These are phyloP conservation scores for Cryptococcus hybrid DNA, from an alignment of 1,284 basidiomycete genomes.

Conservation along the genomic window DNA sequence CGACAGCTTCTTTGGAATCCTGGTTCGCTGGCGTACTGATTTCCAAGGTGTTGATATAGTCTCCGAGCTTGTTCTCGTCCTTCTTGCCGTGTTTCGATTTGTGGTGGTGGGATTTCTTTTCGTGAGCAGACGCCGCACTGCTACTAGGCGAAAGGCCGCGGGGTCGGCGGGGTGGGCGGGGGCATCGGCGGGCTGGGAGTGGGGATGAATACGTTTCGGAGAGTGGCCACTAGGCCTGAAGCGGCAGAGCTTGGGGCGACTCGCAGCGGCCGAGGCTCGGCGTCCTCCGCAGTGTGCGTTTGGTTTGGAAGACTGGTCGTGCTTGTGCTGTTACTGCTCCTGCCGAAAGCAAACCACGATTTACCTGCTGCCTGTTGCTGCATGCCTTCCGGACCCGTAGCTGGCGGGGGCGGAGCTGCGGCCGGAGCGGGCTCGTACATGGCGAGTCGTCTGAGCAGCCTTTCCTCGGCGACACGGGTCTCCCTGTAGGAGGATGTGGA, in stretches of 20 bases:
- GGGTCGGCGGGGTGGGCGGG: slow-evolving; percentile 34
- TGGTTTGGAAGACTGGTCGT: not conserved
- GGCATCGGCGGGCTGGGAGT: slow-evolving; percentile 35
- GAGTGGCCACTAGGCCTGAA: slow-evolving; percentile 26
- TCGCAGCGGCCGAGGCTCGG: too few relatives aligned
- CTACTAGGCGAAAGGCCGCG: slow-evolving; percentile 5
- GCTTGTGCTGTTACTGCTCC: not conserved
- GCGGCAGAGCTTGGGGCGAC: too few relatives aligned
- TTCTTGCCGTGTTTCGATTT: slow-evolving; percentile 9
- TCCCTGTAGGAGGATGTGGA: slow-evolving; percentile 40
- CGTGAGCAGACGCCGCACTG: slow-evolving; percentile 4
- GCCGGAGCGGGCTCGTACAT: slow-evolving; percentile 25
- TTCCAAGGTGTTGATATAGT: slow-evolving; percentile 80
- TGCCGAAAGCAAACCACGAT: slow-evolving; percentile 4
- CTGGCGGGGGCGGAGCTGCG: not conserved
- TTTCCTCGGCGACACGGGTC: slow-evolving; percentile 40
- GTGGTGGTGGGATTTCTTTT: not conserved
- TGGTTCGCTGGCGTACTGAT: slow-evolving; percentile 59
- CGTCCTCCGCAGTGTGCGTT: too few relatives aligned
- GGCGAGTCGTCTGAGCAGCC: slow-evolving; percentile 36
- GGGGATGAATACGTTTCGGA: slow-evolving; percentile 42
- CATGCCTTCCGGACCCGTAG: not conserved
- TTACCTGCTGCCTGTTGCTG: not conserved
- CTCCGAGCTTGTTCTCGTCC: slow-evolving; percentile 46
- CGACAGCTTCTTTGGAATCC: slow-evolving; percentile 60